Conservation (phyloP, 495 filamentous ascomycete genomes). For the Neurospora hispaniola region DNA sequence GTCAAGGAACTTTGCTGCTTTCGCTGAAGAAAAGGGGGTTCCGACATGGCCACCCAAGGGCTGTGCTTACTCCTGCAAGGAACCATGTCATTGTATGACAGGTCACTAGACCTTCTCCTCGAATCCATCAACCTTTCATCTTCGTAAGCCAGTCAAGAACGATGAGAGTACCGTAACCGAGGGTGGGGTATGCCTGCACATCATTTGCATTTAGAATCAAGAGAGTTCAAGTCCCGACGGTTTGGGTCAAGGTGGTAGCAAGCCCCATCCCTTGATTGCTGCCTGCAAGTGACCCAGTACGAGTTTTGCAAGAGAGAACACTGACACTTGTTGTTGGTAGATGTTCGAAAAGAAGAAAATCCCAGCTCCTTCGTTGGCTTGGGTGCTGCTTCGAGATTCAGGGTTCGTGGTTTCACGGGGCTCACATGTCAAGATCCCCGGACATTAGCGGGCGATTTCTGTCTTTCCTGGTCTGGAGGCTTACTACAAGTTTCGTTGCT, state of each 20-base stretch:
- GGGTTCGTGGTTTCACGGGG: neutral
- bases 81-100: neutral
- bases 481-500: neutral
- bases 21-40: neutral
- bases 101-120: neutral
- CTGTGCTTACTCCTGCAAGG: neutral
- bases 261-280: neutral
- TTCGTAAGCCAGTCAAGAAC: neutral
- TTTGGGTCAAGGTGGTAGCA: neutral
- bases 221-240: neutral
- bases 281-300: neutral
- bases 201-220: neutral
- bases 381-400: neutral
- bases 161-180: neutral
- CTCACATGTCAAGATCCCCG: neutral
- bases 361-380: neutral
- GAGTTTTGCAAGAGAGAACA: neutral
- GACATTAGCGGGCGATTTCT: neutral
- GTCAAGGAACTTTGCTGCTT: neutral
- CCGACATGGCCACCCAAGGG: neutral
- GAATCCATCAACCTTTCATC: neutral
- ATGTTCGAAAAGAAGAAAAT: neutral
- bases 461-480: neutral
- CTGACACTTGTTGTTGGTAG: neutral
- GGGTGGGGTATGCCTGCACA: neutral